Conservation (phyloP, 2,329 filamentous ascomycete species). For the Fusarium lateritium region DNA sequence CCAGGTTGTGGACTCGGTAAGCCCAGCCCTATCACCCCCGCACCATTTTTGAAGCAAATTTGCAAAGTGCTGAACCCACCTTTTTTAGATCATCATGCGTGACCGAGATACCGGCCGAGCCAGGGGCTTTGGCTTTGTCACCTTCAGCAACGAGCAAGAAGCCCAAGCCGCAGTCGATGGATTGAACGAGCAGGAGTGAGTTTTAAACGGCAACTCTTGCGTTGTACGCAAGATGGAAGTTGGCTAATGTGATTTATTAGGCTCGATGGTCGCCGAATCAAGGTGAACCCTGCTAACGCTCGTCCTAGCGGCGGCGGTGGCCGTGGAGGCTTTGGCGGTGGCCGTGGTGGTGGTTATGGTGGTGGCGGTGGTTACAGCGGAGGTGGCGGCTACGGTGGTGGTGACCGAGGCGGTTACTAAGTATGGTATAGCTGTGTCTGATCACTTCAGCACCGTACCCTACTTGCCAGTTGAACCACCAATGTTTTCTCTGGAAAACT, state of each 20-base stretch:
- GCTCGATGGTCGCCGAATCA: background rate
- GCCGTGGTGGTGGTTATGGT: background rate
- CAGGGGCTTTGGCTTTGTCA: conserved; percentile 30
- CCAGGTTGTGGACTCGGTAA: background rate
- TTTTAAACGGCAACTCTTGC: background rate
- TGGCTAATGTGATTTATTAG: background rate
- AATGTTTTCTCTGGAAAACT: too few relatives aligned
- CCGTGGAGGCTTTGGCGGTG: background rate
- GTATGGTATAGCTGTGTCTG: too few relatives aligned
- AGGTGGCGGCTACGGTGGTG: background rate
- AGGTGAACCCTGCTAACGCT: background rate
- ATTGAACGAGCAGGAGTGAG: conserved; percentile 3
- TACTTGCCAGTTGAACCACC: too few relatives aligned
- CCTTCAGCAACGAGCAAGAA: background rate
- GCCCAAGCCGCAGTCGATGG: background rate
- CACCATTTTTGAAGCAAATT: too few relatives aligned
- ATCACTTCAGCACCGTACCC: too few relatives aligned
- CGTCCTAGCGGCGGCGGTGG: background rate
- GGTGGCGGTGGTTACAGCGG: background rate
- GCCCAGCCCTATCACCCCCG: background rate
- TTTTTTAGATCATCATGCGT: conserved; percentile 12
- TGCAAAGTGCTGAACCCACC: background rate
- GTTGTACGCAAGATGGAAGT: background rate
- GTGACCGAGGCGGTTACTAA: background rate
- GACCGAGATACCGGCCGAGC: conserved; percentile 27